Evolutionary conservation across 768 basidiomycete species (phyloP), one percentile per base, ranked within the genome.

Genomic region (Gyrodon lividus): DNA sequence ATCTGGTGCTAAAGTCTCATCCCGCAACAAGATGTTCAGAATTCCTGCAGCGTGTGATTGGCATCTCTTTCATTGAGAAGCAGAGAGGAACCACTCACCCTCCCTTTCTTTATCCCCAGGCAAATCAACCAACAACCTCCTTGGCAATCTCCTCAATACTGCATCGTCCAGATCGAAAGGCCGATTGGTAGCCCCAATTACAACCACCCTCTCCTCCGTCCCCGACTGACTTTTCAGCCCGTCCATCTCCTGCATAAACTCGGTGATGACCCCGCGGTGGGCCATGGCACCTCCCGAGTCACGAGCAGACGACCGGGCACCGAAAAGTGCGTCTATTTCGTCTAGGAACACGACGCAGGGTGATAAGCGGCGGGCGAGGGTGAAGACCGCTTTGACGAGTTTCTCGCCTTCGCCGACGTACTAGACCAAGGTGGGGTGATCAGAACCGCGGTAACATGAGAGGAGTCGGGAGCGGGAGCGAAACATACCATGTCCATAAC

Each of bases 241-340:
- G 61, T 98, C 94, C 93, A 98, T 96, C 66, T 96, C 92, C 64
- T 91, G 89, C 90, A 94, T 92, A 67, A 92, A 92, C 68, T 94
- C 89, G 9, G 91, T 93, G 64, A 91, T 87, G 46, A 95, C 83
- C 40, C 91, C 88, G 35, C 92, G 78, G 61, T 96, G 92, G 5
- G 92, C 91, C 60, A 88, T 79, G 12, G 83, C 83, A 48, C 92
- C 84, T 8, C 87, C 89, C 35, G 84, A 84, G 46, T 89, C 87
- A 10, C 87, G 79, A 3, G 80, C 79, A 14, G 89, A 86, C 61
- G 83, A 78, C 19, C 94, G 85, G 38, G 92, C 90, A 35, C 91
- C 89, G 59, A 97, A 92, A 5, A 98, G 78, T 2, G 94, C 89
- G 60, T 98, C 94, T 46, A 96, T 89, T 69, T 98, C 94, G 66